Conservation (phyloP, 805 yeast genomes). For the Ogataea pini region DNA sequence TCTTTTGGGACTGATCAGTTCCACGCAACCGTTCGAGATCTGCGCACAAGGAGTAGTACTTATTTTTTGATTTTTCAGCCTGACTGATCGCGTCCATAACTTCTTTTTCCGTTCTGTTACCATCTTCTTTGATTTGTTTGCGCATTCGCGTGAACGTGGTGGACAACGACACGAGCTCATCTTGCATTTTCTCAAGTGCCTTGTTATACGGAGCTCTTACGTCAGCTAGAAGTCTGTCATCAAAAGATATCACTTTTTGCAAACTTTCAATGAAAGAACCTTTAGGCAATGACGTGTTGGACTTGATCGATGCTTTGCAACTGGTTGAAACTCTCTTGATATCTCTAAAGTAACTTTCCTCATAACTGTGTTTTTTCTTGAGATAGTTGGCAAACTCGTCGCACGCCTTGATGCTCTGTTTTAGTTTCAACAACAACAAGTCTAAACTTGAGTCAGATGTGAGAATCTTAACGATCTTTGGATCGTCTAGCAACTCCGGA, state of each 20-base stretch:
- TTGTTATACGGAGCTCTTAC: slow-evolving; percentile 77
- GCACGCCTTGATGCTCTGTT: slow-evolving; percentile 76
- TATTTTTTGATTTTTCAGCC: slow-evolving; percentile 85
- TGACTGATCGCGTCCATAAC: slow-evolving; percentile 76
- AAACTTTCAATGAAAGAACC: slow-evolving; percentile 63
- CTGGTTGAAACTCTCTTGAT: slow-evolving; percentile 68
- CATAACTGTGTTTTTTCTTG: slow-evolving; percentile 74
- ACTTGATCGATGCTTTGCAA: slow-evolving; percentile 29
- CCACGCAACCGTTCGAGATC: slow-evolving; percentile 79
- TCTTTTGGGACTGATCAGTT: slow-evolving; percentile 82
- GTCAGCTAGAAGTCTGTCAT: slow-evolving; percentile 64
- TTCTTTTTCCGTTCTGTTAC: slow-evolving; percentile 78
- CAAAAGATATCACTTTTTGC: slow-evolving; percentile 70
- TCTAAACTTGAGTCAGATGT: slow-evolving; percentile 78
- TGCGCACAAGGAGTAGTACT: slow-evolving; percentile 76
- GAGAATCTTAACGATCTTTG: slow-evolving; percentile 52
- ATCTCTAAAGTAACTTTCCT: slow-evolving; percentile 76
- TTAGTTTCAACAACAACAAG: slow-evolving; percentile 66
- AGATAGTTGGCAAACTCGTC: slow-evolving; percentile 83
- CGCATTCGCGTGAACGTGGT: slow-evolving; percentile 70
- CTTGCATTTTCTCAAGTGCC: slow-evolving; percentile 81
- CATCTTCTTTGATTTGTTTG: slow-evolving; percentile 79
- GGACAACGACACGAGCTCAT: slow-evolving; percentile 73
- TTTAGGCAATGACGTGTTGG: slow-evolving; percentile 41
- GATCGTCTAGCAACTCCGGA: slow-evolving; percentile 46